Evolutionary conservation across 1,139 yeast species (phyloP).

Genomic region (Suhomyces maxii): DNA sequence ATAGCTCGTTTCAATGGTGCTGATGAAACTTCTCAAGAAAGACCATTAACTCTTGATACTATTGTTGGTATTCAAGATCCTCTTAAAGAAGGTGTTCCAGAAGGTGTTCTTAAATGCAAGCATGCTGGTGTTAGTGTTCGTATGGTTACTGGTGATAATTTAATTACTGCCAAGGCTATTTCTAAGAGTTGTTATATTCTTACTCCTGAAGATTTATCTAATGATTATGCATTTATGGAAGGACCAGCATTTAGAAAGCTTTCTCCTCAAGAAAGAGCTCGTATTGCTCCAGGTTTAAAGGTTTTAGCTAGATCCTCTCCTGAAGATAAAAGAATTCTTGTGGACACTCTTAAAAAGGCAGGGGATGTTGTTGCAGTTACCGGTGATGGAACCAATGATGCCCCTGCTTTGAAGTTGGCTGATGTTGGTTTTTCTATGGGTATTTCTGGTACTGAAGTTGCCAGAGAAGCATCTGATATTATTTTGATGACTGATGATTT

Average conservation of each 20-base stretch:
- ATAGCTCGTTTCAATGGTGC: slow-evolving; percentile 5
- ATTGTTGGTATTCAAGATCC: slow-evolving; percentile 96
- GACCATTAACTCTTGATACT: slow-evolving; percentile 55
- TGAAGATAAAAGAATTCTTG: slow-evolving; percentile 86
- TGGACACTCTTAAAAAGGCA: slow-evolving; percentile 72
- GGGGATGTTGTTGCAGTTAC: slow-evolving; percentile 98
- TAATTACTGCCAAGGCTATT: slow-evolving; percentile 87
- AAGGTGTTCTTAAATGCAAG: slow-evolving; percentile 83
- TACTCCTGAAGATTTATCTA: slow-evolving; percentile 49
- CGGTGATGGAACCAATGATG: slow-evolving; percentile 97
- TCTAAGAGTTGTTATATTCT: slow-evolving; percentile 84
- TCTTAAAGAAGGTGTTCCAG: slow-evolving; percentile 82
- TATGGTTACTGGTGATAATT: slow-evolving; percentile 97
- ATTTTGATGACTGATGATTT: slow-evolving; percentile 95
- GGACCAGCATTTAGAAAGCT: slow-evolving; percentile 86
- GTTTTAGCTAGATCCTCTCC: slow-evolving; percentile 95
- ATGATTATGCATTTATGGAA: slow-evolving; percentile 75
- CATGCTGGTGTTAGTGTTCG: slow-evolving; percentile 91
- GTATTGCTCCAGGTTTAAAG: slow-evolving; percentile 67
- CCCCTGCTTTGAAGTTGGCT: slow-evolving; percentile 89
- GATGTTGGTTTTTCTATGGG: slow-evolving; percentile 97
- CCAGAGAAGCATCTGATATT: slow-evolving; percentile 93
- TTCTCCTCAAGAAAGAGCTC: slow-evolving; percentile 53
- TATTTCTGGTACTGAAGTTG: slow-evolving; percentile 90
- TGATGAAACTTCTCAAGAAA: slow-evolving; percentile 7